Conservation (phyloP, 2,329 filamentous ascomycete genomes). For the Tolypocladium paradoxum region DNA sequence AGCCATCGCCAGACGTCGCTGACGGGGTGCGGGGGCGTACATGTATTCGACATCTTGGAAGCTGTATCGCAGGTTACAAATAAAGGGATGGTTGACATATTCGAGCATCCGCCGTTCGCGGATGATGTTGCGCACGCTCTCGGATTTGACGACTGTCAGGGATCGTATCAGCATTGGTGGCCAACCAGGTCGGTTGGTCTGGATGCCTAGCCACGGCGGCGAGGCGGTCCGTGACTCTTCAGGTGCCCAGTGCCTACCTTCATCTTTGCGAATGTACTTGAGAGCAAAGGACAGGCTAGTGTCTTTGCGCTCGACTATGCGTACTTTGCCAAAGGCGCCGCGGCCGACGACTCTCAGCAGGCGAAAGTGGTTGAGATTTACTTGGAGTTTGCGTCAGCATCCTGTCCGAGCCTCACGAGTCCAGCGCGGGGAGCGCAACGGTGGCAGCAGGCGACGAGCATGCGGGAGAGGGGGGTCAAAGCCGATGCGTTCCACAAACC, state of each 20-base stretch:
- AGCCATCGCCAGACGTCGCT: background rate
- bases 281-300: conserved; percentile 87
- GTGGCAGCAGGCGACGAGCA: no score
- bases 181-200: background rate
- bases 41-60: conserved; percentile 99
- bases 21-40: conserved; percentile 41
- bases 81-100: conserved; percentile 93
- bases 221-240: background rate
- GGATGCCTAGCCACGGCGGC: background rate
- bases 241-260: conserved; percentile 50
- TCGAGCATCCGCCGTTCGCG: conserved; percentile 96
- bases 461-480: background rate
- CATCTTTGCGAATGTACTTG: conserved; percentile 98
- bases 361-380: conserved; percentile 95
- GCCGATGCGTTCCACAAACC: background rate
- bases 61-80: conserved; percentile 96
- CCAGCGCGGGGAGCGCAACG: background rate
- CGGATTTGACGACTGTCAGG: conserved; percentile 75
- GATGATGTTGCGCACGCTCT: conserved; percentile 97
- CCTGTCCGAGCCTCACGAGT: background rate
- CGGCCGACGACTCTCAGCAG: conserved; percentile 91
- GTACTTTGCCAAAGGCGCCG: conserved; percentile 96
- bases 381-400: conserved; percentile 32
- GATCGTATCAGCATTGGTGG: conserved; percentile 7
- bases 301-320: conserved; percentile 96